Base-by-base conservation (phyloP, 768 basidiomycete genomes). In the Phaeotremella skinneri region DNA sequence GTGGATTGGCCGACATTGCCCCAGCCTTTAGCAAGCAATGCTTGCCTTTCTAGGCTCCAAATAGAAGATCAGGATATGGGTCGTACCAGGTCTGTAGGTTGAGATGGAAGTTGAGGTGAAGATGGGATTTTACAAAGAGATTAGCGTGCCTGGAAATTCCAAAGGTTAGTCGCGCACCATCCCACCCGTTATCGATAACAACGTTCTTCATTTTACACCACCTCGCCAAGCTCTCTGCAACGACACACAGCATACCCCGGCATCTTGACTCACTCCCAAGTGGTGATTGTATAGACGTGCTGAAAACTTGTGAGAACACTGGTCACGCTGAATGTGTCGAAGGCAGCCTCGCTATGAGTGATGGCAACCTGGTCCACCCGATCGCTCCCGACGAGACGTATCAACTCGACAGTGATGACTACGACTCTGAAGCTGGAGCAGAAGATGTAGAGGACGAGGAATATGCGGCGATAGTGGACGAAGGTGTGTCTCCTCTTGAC, bases 341-440 rank as follows among this genome's bases (percentile, higher is more conserved):
- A n/a, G n/a, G n/a, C n/a, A n/a, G n/a, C n/a, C 31, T 54, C 32
- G 21, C 21, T 13, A 43, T 47, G 26, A 45, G 21, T 23, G 41
- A 34, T 16, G 14, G 21, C 20, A 31, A 45, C 2, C 41, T 45
- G 16, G 39, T 59, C 5, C 61, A 61, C 26, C 64, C 63, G 57
- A 52, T 69, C 27, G 57, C 37, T 0, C 63, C 67, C 14, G 60
- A 48, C 6, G 69, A 68, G 39, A 65, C 61, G 9, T 70, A 68
- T 51, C 65, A 70, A 26, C 61, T 70, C 2, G 69, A 73, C 47
- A 68, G 66, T 41, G 68, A 69, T 31, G 67, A 70, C 16, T 70
- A 59, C 47, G 69, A 70, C 34, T 66, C 69, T n/a, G 66, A 64
- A n/a, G 64, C 62, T 26, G 59, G 59, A 21, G 41, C 48, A 9